Percentiles rank a stretch among this genome's conserved stretches.
Conservation (phyloP, 225 moss, liverwort and hornwort species). For the Pleurozium schreberi region DNA sequence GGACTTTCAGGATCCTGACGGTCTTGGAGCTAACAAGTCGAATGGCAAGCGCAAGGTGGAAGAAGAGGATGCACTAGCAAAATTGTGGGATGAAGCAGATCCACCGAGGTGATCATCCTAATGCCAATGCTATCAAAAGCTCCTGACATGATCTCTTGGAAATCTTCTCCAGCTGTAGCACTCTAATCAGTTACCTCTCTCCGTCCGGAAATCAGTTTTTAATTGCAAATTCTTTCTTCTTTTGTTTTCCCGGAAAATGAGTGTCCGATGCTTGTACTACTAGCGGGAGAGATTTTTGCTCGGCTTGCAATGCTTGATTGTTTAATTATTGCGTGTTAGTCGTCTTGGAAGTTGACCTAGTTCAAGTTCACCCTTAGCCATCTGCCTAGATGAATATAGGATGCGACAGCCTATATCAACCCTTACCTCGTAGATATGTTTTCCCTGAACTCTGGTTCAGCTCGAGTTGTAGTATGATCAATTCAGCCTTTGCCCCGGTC, state of each 20-base stretch:
- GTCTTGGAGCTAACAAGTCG: conserved; percentile 28
- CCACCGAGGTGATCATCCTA: conserved; percentile 24
- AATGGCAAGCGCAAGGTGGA: conserved; percentile 61
- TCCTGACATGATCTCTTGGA: not conserved
- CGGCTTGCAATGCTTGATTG: not conserved
- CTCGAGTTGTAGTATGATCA: not conserved
- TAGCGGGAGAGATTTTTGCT: not conserved
- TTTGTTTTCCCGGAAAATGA: not conserved
- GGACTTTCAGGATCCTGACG: conserved; percentile 46
- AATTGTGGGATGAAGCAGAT: conserved; percentile 27
- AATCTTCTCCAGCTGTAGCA: not conserved
- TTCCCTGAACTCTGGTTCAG: not conserved
- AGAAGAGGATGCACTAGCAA: conserved; percentile 41
- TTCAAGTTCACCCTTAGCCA: not conserved
- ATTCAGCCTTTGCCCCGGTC: not conserved
- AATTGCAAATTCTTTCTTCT: not conserved
- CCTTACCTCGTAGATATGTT: not conserved
- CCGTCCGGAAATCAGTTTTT: not conserved
- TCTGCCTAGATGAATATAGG: not conserved
- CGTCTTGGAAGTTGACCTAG: not conserved
- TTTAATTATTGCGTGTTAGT: not conserved
- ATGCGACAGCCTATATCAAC: not conserved
- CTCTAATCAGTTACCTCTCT: not conserved
- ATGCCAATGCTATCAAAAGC: not conserved
- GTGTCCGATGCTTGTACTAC: not conserved